Evolutionary conservation across 1,284 basidiomycete genomes (phyloP).

Genomic region (Phylloboletellus chloephorus): DNA sequence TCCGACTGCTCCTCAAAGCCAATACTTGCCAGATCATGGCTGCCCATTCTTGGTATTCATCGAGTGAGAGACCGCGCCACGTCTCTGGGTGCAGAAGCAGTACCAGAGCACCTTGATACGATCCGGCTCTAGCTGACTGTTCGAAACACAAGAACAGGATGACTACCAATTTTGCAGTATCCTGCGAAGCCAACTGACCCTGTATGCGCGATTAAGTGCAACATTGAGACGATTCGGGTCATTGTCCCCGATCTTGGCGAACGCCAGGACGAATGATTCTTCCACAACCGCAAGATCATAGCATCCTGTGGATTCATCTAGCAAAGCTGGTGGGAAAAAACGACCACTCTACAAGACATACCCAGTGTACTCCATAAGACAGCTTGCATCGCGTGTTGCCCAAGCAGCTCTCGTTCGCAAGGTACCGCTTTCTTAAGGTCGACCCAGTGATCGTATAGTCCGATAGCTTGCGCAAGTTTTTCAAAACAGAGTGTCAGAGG

Average conservation of each 20-base stretch:
- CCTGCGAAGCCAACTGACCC: slow-evolving; percentile 37
- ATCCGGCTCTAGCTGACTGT: slow-evolving; percentile 65
- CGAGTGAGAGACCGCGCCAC: slow-evolving; percentile 60
- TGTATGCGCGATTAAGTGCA: slow-evolving; percentile 59
- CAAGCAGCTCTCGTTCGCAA: slow-evolving; percentile 58
- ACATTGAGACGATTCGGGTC: slow-evolving; percentile 59
- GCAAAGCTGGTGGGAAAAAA: slow-evolving; percentile 1
- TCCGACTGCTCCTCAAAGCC: slow-evolving; percentile 58
- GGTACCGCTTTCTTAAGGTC: slow-evolving; percentile 49
- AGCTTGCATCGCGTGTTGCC: slow-evolving; percentile 67
- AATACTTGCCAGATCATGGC: slow-evolving; percentile 72
- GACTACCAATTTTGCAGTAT: slow-evolving; percentile 3
- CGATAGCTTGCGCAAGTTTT: slow-evolving; percentile 61
- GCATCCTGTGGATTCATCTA: slow-evolving; percentile 47
- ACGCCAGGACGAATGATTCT: slow-evolving; percentile 63
- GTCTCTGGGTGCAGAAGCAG: slow-evolving; percentile 60
- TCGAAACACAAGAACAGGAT: slow-evolving; percentile 15
- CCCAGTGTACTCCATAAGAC: slow-evolving; percentile 67
- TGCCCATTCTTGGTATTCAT: slow-evolving; percentile 66
- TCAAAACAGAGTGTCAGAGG: slow-evolving; percentile 64
- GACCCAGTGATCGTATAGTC: slow-evolving; percentile 64
- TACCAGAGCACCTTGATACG: slow-evolving; percentile 56
- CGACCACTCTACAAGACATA: slow-evolving; percentile 24
- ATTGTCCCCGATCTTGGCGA: slow-evolving; percentile 51
- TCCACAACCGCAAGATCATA: slow-evolving; percentile 57